Evolutionary conservation across 192 early-diverging fungal genomes (phyloP).

Genomic region (Linderina pennispora): DNA sequence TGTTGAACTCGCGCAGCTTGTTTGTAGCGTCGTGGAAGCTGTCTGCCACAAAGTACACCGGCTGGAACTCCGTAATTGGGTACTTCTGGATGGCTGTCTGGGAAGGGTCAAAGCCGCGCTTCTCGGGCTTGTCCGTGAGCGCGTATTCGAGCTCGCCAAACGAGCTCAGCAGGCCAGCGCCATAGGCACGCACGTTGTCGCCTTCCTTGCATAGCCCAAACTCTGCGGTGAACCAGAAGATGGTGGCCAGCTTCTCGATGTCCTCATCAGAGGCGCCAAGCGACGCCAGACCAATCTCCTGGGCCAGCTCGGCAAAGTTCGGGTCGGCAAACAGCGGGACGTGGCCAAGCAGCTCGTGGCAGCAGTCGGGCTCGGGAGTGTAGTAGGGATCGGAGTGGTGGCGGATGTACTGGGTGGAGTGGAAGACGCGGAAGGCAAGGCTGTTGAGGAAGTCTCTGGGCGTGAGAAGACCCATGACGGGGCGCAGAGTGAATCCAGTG

Average conservation of each 20-base stretch:
- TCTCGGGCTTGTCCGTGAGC: conserved; percentile 72
- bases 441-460: conserved; percentile 93
- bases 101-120: conserved; percentile 79
- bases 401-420: conserved; percentile 96
- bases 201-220: conserved; percentile 82
- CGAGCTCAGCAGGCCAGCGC: conserved; percentile 86
- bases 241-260: conserved; percentile 83
- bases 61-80: conserved; percentile 91
- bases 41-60: conserved; percentile 90
- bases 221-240: conserved; percentile 92
- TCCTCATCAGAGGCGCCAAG: conserved; percentile 90
- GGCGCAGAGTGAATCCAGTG: conserved; percentile 91
- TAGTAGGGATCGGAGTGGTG: conserved; percentile 87
- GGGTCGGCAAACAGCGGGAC: conserved; percentile 73
- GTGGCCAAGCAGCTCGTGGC: conserved; percentile 94
- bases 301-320: conserved; percentile 90
- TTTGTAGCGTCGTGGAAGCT: conserved; percentile 91
- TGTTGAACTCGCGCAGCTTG: conserved; percentile 81
- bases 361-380: conserved; percentile 92
- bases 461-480: conserved; percentile 89
- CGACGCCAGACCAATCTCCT: conserved; percentile 91
- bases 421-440: conserved; percentile 95
- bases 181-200: conserved; percentile 74
- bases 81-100: conserved; percentile 66
- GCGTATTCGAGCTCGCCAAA: conserved; percentile 95